These are phyloP conservation scores for Suillus occidentalis DNA, from an alignment of 768 basidiomycete species.

Conservation along the genomic window DNA sequence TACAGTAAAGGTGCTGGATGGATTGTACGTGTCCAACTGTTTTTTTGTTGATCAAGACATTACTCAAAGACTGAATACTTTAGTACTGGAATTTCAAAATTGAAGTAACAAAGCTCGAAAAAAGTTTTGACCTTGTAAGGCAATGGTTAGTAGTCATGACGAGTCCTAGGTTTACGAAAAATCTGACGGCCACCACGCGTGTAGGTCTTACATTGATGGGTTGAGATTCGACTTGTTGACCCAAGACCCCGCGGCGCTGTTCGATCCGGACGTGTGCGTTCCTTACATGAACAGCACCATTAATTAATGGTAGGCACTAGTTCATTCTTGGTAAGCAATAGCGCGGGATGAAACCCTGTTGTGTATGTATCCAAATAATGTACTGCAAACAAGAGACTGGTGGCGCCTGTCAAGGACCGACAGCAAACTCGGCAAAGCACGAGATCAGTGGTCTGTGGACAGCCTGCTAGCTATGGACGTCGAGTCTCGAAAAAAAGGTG, in stretches of 20 bases:
- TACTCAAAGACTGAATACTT: constrained; percentile 20
- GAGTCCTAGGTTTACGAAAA: background rate
- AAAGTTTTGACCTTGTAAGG: constrained; percentile 48
- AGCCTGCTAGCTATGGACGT: no score
- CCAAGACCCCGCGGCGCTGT: constrained; percentile 50
- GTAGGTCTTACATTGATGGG: constrained; percentile 71
- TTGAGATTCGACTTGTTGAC: constrained; percentile 60
- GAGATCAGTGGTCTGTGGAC: no score
- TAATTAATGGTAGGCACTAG: constrained; percentile 13
- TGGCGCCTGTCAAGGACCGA: no score
- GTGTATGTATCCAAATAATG: no score
- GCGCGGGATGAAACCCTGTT: background rate
- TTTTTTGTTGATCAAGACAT: no score
- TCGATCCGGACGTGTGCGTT: constrained; percentile 59
- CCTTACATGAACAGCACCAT: constrained; percentile 34
- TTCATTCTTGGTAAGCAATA: background rate
- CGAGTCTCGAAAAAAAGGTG: no score
- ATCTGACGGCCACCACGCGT: background rate
- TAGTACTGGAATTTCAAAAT: constrained; percentile 77
- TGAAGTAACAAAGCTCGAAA: constrained; percentile 48
- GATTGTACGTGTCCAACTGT: no score
- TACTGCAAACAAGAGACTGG: no score
- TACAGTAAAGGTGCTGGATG: no score
- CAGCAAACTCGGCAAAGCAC: no score
- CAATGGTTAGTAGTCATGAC: constrained; percentile 53